phyloP scores from a whole-genome alignment of 495 filamentous ascomycete species.

The Xylaria palmicola region DNA sequence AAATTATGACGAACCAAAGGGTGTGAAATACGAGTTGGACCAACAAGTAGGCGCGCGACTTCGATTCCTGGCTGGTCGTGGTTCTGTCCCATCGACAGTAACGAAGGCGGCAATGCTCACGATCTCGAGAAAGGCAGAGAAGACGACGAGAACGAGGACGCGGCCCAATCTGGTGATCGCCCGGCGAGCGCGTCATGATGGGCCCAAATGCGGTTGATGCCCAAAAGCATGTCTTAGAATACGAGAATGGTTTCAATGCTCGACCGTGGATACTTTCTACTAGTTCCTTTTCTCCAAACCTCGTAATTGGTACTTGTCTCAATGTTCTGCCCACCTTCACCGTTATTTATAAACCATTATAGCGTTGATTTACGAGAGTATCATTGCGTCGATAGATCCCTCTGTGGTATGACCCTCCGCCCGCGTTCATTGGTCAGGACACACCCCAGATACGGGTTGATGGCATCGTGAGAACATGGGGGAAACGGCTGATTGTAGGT shows the following conservation, averaged over 20 bases:
- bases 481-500: background rate
- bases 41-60: too few relatives aligned
- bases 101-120: background rate
- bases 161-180: too few relatives aligned
- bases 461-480: background rate
- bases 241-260: background rate
- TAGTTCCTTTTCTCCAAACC: too few relatives aligned
- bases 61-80: too few relatives aligned
- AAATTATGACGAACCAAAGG: too few relatives aligned
- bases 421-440: background rate
- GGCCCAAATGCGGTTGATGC: too few relatives aligned
- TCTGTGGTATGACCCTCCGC: background rate
- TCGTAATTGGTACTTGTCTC: too few relatives aligned
- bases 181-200: too few relatives aligned
- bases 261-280: too few relatives aligned
- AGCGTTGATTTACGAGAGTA: background rate
- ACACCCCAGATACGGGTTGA: background rate
- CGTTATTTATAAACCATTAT: conserved; percentile 1
- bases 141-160: background rate
- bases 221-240: conserved; percentile 6
- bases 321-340: background rate
- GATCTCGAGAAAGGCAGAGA: background rate
- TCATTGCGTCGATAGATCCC: background rate
- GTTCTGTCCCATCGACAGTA: too few relatives aligned
- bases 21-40: too few relatives aligned